phyloP scores from a whole-genome alignment of 2,329 filamentous ascomycete genomes.

The Lasiodiplodia theobromae region DNA sequence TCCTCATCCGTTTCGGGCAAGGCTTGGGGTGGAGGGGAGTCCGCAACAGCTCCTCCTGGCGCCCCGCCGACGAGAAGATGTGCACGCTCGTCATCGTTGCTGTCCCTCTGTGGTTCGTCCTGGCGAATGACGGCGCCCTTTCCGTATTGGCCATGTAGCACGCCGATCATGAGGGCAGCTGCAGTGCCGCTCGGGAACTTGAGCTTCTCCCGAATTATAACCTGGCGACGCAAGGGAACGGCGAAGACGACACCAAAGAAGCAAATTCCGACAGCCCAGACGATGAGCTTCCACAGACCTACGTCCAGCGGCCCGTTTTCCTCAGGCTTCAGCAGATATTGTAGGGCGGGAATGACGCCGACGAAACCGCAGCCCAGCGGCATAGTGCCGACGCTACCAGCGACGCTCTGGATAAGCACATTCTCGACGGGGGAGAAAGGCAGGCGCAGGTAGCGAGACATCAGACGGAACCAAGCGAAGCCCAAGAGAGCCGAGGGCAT shows the following conservation, averaged over 20 bases:
- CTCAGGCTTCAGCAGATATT: constrained; percentile 78
- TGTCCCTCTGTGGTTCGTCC: constrained; percentile 35
- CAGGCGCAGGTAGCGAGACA: constrained; percentile 74
- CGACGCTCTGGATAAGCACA: constrained; percentile 94
- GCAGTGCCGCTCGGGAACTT: constrained; percentile 96
- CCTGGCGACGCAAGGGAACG: constrained; percentile 86
- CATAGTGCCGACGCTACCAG: constrained; percentile 95
- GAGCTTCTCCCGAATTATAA: constrained; percentile 89
- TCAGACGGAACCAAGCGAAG: constrained; percentile 87
- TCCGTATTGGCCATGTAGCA: constrained; percentile 73
- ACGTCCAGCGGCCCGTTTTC: constrained; percentile 81
- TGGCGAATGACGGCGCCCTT: constrained; percentile 42
- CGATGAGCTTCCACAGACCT: constrained; percentile 76
- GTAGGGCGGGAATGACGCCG: constrained; percentile 90
- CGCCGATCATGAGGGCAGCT: constrained; percentile 89
- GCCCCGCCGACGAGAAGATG: constrained; percentile 22
- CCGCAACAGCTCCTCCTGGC: constrained; percentile 33
- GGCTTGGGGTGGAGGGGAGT: constrained; percentile 27
- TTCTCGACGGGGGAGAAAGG: constrained; percentile 97
- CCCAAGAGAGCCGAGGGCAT: constrained; percentile 96
- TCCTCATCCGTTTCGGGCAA: constrained; percentile 35
- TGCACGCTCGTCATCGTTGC: constrained; percentile 28
- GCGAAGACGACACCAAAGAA: constrained; percentile 98
- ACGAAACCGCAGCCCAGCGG: constrained; percentile 95
- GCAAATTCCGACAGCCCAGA: constrained; percentile 92